A percentile compares a stretch with the other conserved stretches of the same genome.
Conservation (phyloP, 495 filamentous ascomycete genomes). For the Aspergillus funiculosus region DNA sequence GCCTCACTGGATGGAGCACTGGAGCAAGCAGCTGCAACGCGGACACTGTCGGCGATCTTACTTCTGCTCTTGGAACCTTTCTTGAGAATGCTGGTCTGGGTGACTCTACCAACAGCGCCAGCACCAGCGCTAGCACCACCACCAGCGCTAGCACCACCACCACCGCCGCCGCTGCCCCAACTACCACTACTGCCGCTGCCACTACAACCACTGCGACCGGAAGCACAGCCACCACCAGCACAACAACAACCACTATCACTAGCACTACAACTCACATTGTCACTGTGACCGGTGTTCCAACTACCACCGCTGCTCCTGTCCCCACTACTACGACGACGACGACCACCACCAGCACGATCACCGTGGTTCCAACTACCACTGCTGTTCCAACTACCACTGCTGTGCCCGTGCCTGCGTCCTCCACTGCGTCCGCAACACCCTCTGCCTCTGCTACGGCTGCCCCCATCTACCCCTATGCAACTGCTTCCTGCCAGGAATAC, state of each 20-base stretch:
- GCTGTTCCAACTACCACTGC: not conserved
- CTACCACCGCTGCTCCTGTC: not conserved
- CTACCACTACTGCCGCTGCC: not conserved
- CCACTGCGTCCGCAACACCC: not conserved
- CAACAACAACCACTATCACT: not conserved
- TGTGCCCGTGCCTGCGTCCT: not conserved
- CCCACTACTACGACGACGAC: not conserved
- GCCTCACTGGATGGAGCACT: conserved; percentile 37
- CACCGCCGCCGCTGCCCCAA: not conserved
- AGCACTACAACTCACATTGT: not conserved
- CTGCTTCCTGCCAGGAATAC: conserved; percentile 35
- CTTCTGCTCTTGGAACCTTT: not conserved
- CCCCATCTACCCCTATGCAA: conserved; percentile 9
- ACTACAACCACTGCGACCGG: not conserved
- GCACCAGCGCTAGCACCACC: not conserved
- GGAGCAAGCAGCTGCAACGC: conserved; percentile 22
- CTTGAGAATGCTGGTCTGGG: not conserved
- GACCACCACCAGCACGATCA: not conserved
- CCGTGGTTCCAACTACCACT: not conserved
- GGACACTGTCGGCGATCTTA: not conserved
- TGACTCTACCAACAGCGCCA: not conserved
- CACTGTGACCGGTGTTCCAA: not conserved
- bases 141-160: not conserved
- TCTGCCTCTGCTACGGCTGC: not conserved
- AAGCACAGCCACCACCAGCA: not conserved